Conservation (phyloP, 305 asterid genomes). For the Fraxinus sp. region DNA sequence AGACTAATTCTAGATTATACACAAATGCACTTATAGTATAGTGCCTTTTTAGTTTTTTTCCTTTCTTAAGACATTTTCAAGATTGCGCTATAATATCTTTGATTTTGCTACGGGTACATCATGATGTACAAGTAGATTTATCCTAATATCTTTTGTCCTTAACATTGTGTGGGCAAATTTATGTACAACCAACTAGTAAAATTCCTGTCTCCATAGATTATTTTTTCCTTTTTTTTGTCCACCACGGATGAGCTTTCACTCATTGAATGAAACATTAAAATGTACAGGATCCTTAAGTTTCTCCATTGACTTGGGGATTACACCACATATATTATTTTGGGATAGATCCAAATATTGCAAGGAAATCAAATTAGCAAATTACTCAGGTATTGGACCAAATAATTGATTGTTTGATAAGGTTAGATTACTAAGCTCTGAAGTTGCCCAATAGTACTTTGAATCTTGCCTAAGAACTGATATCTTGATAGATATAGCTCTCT, state of each 20-base stretch:
- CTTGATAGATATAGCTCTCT: not conserved
- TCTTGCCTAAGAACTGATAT: slow-evolving; percentile 24
- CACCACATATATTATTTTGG: slow-evolving; percentile 19
- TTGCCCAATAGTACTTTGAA: slow-evolving; percentile 11
- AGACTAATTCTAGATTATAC: not conserved
- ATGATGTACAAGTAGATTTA: no score
- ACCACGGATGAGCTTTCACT: not conserved
- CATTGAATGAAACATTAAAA: slow-evolving; percentile 11
- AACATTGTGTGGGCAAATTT: not conserved
- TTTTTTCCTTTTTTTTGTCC: not conserved
- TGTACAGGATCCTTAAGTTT: not conserved
- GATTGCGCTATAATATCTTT: not conserved
- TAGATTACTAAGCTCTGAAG: slow-evolving; percentile 9
- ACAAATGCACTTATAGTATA: not conserved
- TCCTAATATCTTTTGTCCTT: not conserved
- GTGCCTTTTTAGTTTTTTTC: not conserved
- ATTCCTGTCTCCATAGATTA: not conserved
- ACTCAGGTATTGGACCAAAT: slow-evolving; percentile 14
- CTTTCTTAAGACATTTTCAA: not conserved
- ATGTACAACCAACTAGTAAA: not conserved
- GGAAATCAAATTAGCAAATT: not conserved
- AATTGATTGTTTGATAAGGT: slow-evolving; percentile 14
- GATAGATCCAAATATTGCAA: slow-evolving; percentile 22
- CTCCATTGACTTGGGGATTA: slow-evolving; percentile 12
- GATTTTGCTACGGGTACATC: no score